Evolutionary conservation across 495 filamentous ascomycete species (phyloP).

Genomic region (Oleoguttula mirabilis): DNA sequence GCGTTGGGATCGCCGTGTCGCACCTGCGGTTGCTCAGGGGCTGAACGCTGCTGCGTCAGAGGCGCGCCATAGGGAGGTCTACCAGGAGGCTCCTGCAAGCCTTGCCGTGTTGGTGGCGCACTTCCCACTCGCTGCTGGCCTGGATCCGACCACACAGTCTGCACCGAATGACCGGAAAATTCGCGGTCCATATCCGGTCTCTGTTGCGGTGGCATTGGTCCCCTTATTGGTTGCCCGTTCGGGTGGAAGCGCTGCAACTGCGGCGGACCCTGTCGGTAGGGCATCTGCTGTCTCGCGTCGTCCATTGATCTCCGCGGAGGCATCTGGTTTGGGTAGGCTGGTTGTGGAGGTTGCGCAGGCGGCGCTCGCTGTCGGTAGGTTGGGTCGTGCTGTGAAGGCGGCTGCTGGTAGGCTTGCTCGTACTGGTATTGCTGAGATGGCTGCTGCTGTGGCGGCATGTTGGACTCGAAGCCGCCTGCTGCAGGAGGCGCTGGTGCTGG

Average conservation of each 20-base stretch:
- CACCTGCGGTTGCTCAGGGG: slow-evolving; percentile 15
- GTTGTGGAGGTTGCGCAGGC: slow-evolving; percentile 8
- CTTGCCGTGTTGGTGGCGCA: slow-evolving; percentile 9
- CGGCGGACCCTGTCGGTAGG: slow-evolving; percentile 9
- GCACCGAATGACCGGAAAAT: neutral
- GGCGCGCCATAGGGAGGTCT: slow-evolving; percentile 4
- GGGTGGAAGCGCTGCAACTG: neutral
- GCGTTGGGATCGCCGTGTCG: slow-evolving; percentile 43
- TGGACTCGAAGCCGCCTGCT: slow-evolving; percentile 7
- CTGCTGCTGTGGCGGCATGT: neutral
- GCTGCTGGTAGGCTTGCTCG: neutral
- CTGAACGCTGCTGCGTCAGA: slow-evolving; percentile 9
- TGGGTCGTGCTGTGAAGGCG: neutral
- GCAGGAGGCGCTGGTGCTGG: neutral
- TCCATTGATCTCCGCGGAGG: slow-evolving; percentile 13
- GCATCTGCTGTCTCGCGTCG: slow-evolving; percentile 12
- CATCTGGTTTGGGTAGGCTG: slow-evolving; percentile 3
- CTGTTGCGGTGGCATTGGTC: slow-evolving; percentile 9
- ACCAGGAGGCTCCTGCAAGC: slow-evolving; percentile 4
- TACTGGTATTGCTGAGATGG: neutral
- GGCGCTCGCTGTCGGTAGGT: neutral
- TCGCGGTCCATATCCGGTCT: slow-evolving; percentile 8
- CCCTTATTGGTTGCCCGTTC: slow-evolving; percentile 1
- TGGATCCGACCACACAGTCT: slow-evolving; percentile 5
- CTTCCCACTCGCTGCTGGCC: slow-evolving; percentile 1